Conservation (phyloP, 2,329 filamentous ascomycete species). For the Colletotrichum navitas region DNA sequence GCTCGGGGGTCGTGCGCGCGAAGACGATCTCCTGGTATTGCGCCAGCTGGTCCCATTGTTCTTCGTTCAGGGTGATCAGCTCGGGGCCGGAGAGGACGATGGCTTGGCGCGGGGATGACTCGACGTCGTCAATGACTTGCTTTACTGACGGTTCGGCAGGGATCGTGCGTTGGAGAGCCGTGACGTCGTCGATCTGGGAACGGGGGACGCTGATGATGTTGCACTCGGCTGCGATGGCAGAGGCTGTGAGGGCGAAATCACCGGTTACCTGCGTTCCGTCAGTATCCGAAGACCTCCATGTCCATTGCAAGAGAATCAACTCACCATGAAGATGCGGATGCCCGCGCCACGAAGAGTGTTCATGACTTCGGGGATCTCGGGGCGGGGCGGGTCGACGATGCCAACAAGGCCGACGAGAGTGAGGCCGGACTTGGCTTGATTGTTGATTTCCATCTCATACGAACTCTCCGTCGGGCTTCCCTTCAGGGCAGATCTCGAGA, state of each 20-base stretch:
- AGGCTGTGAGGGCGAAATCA: constrained; percentile 81
- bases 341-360: constrained; percentile 76
- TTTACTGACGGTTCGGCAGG: constrained; percentile 42
- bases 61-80: constrained; percentile 72
- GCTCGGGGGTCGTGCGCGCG: constrained; percentile 80
- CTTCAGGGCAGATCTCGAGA: constrained; percentile 52
- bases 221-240: constrained; percentile 78
- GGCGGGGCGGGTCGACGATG: constrained; percentile 82
- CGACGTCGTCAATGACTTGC: constrained; percentile 34
- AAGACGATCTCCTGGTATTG: constrained; percentile 81
- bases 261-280: constrained; percentile 69
- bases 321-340: constrained; percentile 82
- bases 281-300: background rate
- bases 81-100: constrained; percentile 76
- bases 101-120: constrained; percentile 54
- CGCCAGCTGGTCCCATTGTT: constrained; percentile 76
- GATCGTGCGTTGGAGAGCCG: constrained; percentile 61
- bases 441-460: constrained; percentile 69
- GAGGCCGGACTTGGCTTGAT: constrained; percentile 68
- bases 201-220: constrained; percentile 73
- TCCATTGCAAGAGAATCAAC: background rate
- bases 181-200: constrained; percentile 64
- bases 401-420: constrained; percentile 81
- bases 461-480: constrained; percentile 43
- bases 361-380: constrained; percentile 77